Percentiles rank a stretch among this genome's conserved stretches.
phyloP scores from a whole-genome alignment of 2,329 filamentous ascomycete genomes.

The Bipolaris oryzae region DNA sequence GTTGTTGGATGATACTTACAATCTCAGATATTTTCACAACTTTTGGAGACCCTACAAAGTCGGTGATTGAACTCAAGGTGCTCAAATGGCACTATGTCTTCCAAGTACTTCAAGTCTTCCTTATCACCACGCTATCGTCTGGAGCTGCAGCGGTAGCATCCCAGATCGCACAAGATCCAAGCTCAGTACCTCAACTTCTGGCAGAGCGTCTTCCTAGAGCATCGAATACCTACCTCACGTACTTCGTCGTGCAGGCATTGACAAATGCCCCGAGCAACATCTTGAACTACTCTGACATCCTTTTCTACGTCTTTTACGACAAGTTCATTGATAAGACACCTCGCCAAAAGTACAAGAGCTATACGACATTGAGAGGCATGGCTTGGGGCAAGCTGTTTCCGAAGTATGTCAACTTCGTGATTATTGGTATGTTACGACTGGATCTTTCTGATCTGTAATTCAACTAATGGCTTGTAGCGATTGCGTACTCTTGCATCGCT shows the following conservation, averaged over 20 bases:
- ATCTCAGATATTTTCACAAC: conserved; percentile 74
- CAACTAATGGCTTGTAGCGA: conserved; percentile 58
- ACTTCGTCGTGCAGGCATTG: conserved; percentile 91
- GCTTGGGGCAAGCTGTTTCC: conserved; percentile 51
- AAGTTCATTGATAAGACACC: conserved; percentile 78
- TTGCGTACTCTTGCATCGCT: conserved; percentile 85
- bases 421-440: conserved; percentile 44
- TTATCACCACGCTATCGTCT: conserved; percentile 82
- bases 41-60: conserved; percentile 78
- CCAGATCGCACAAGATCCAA: conserved; percentile 68
- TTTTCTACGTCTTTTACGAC: conserved; percentile 76
- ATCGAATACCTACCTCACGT: conserved; percentile 94
- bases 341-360: conserved; percentile 47
- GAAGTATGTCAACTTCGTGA: conserved; percentile 49
- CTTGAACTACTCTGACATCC: conserved; percentile 74
- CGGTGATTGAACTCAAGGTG: conserved; percentile 83
- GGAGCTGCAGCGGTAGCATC: conserved; percentile 74
- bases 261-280: conserved; percentile 76
- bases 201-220: conserved; percentile 77
- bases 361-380: conserved; percentile 41
- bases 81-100: conserved; percentile 92
- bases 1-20: conserved; percentile 9
- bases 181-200: conserved; percentile 66
- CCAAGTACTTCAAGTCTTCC: conserved; percentile 89
- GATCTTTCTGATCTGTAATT: not conserved